Base-by-base conservation (phyloP, 2,329 filamentous ascomycete species). In the Plectosphaerella plurivora region DNA sequence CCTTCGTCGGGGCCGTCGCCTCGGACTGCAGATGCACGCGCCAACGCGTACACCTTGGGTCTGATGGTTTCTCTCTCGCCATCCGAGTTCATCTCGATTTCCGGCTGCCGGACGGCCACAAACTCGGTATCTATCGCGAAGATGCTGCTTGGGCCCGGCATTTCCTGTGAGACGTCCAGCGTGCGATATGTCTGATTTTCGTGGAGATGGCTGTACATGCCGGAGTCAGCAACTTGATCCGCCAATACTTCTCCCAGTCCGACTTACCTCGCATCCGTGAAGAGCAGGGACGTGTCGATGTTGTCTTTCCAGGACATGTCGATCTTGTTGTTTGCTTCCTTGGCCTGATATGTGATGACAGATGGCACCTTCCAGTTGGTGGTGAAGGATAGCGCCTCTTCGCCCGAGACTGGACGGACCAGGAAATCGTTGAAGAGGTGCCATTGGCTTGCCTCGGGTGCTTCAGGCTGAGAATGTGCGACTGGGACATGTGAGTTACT, bases 391-490 rank as follows among this genome's bases (percentile, higher is more conserved):
- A 97, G 75, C 1, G 93, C 95, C 65, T 99, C 93, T 55, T 91
- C 86, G 25, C 83, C 81, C 33, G 86, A 83, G 15, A 96, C 83
- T 10, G 87, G 85, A 12, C 89, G 84, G 20, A 99, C 95, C 36
- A 96, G 73, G 63, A 99, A 99, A 70, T 99, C 94, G 61, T 99
- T 99, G 74, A 99, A 97, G 1, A 99, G 72, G 69, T 97, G 91
- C 95, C 95, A 99, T 60, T 87, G 86, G 62, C 83, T 87, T 57
- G 84, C 79, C 4, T 73, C 74, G 1, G 83, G 78, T 1, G 79
- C 67, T 42, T 81, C 75, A 0, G 78, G 74, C 51, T 84, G 82
- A 0, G 88, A 83, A 49, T 90, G 84, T 12, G 82, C 81, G 53
- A 88, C 86, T 88, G 51, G 15, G 24, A 18, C 35, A 44, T 6